Evolutionary conservation across 2,329 filamentous ascomycete species (phyloP).

Genomic region (Verticillium isaacii): DNA sequence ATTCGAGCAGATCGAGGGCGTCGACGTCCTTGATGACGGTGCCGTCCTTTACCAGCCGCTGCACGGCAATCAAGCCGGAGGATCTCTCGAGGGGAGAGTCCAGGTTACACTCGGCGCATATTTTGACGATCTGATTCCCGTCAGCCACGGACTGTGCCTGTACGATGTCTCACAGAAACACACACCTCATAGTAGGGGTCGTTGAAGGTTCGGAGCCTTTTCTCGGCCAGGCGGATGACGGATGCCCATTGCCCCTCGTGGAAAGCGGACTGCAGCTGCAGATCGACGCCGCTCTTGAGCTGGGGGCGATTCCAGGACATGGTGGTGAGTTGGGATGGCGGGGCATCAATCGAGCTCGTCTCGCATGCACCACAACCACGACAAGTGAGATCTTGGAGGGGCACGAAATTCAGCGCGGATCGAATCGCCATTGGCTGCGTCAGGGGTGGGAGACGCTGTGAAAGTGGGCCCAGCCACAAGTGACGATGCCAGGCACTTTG

Average conservation of each 20-base stretch:
- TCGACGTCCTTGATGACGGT: conserved; percentile 44
- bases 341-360: conserved; percentile 16
- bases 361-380: not conserved
- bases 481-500: not conserved
- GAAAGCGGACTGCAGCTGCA: conserved; percentile 52
- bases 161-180: not conserved
- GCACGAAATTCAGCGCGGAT: conserved; percentile 1
- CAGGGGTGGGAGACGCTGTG: not conserved
- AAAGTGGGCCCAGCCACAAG: not conserved
- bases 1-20: conserved; percentile 49
- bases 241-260: conserved; percentile 48
- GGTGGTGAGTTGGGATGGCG: conserved; percentile 17
- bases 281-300: conserved; percentile 46
- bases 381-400: conserved; percentile 9
- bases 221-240: conserved; percentile 47
- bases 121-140: conserved; percentile 34
- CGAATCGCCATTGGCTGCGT: not conserved
- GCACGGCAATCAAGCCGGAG: conserved; percentile 37
- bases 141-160: not conserved
- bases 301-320: conserved; percentile 21
- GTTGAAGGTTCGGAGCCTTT: conserved; percentile 41
- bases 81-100: conserved; percentile 43
- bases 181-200: conserved; percentile 53
- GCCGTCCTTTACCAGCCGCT: conserved; percentile 41
- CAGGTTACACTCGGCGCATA: conserved; percentile 46